Percentiles rank a stretch among this genome's conserved stretches.
These are phyloP conservation scores for Populus alba DNA, from an alignment of 345 rosid species.

Conservation along the genomic window DNA sequence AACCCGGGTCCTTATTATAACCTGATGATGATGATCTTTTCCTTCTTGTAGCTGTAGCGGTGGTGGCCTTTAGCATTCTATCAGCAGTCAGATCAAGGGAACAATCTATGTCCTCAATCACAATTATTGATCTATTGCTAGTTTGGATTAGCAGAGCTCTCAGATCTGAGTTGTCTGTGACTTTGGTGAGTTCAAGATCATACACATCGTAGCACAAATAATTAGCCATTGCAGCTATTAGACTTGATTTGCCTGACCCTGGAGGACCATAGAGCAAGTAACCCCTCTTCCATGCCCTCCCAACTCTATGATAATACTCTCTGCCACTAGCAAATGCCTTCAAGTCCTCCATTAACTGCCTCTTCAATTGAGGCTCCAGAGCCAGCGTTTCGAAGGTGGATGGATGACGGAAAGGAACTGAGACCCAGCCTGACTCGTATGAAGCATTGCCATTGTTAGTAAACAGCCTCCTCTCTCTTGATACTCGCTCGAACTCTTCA, in stretches of 20 bases:
- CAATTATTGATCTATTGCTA: slow-evolving; percentile 14
- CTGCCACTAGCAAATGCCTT: slow-evolving; percentile 13
- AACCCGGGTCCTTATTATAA: background rate
- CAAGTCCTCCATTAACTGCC: slow-evolving; percentile 12
- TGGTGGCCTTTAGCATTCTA: slow-evolving; percentile 24
- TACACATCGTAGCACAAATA: slow-evolving; percentile 25
- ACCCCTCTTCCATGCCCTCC: slow-evolving; percentile 26
- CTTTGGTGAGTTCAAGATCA: slow-evolving; percentile 22
- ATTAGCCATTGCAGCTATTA: slow-evolving; percentile 26
- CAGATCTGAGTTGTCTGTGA: slow-evolving; percentile 16
- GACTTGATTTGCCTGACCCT: slow-evolving; percentile 19
- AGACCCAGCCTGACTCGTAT: slow-evolving; percentile 32
- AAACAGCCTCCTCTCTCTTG: slow-evolving; percentile 40
- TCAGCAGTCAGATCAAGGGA: slow-evolving; percentile 33
- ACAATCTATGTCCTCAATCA: slow-evolving; percentile 26
- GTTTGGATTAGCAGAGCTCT: slow-evolving; percentile 17
- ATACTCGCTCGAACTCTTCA: slow-evolving; percentile 43
- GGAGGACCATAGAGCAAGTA: slow-evolving; percentile 25
- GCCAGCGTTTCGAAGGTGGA: slow-evolving; percentile 21
- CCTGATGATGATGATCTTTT: slow-evolving; percentile 14
- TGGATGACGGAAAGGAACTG: slow-evolving; percentile 19
- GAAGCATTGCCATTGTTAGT: slow-evolving; percentile 48
- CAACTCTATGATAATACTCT: slow-evolving; percentile 16
- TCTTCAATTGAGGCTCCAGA: slow-evolving; percentile 14
- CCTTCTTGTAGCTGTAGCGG: background rate